phyloP scores from a whole-genome alignment of 208 protist genomes.

The Ichthyophonus hoferi region DNA sequence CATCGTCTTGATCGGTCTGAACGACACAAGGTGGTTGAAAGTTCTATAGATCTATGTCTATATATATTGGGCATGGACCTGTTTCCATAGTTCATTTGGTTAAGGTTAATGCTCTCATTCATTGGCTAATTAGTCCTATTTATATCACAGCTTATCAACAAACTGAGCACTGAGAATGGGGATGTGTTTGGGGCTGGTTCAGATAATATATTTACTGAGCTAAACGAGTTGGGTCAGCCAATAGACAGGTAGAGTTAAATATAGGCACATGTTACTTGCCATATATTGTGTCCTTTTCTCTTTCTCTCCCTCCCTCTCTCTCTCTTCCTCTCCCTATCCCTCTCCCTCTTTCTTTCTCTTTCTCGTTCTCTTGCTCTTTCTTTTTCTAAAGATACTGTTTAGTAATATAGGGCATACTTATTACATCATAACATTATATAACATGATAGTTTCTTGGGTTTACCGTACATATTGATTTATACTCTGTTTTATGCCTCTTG shows the following conservation, averaged over 20 bases:
- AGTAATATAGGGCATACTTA: not conserved
- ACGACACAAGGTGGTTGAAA: constrained; percentile 7
- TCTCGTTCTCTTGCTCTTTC: not conserved
- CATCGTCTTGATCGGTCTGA: not conserved
- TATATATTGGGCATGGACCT: not conserved
- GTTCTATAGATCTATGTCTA: not conserved
- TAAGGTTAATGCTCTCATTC: not conserved
- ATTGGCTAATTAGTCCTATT: not conserved
- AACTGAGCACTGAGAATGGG: not conserved
- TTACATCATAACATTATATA: no score
- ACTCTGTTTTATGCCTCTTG: no score
- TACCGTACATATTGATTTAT: no score
- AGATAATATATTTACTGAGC: not conserved
- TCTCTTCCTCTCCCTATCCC: not conserved
- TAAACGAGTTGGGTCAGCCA: not conserved
- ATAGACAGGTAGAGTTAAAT: not conserved
- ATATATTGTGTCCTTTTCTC: not conserved
- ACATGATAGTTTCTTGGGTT: no score
- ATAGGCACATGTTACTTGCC: not conserved
- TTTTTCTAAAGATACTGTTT: not conserved
- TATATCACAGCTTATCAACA: not conserved
- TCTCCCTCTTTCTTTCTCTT: not conserved
- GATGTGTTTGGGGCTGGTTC: not conserved
- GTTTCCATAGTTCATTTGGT: not conserved
- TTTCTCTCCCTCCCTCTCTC: not conserved